Percentiles rank a stretch among this genome's conserved stretches.
phyloP scores from a whole-genome alignment of 2,329 filamentous ascomycete species.

The Delphinella strobiligena region DNA sequence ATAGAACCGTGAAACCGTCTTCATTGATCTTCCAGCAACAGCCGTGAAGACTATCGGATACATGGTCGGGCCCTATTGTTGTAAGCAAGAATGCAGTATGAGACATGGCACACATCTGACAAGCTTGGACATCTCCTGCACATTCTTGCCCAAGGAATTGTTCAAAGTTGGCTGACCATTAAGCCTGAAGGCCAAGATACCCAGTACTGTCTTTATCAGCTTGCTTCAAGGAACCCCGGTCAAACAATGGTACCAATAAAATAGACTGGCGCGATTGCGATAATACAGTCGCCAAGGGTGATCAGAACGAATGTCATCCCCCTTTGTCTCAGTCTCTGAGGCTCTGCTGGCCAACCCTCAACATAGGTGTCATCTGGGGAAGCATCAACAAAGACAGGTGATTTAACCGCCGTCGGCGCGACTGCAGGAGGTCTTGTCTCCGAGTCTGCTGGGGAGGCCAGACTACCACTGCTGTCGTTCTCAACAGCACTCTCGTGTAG shows the following conservation, averaged over 20 bases:
- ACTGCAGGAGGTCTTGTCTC: not conserved
- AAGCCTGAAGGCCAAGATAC: constrained; percentile 14
- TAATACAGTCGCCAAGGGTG: constrained; percentile 16
- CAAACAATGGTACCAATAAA: constrained; percentile 25
- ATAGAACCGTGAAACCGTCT: constrained; percentile 23
- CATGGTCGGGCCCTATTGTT: constrained; percentile 19
- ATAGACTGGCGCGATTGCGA: constrained; percentile 21
- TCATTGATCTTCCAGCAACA: constrained; percentile 22
- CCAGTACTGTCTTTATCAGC: too few species aligned
- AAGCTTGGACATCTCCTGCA: constrained; percentile 17
- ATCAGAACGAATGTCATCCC: not conserved
- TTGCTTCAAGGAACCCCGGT: too few species aligned
- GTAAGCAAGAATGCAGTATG: not conserved
- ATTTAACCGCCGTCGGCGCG: not conserved
- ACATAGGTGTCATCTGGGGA: not conserved
- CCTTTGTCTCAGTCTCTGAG: constrained; percentile 3
- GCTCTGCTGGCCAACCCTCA: constrained; percentile 8
- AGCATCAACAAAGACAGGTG: not conserved
- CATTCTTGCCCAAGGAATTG: constrained; percentile 17
- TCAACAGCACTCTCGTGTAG: too few species aligned
- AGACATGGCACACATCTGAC: constrained; percentile 8
- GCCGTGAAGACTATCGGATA: constrained; percentile 26
- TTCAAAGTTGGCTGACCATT: constrained; percentile 17
- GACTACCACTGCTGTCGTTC: too few species aligned
- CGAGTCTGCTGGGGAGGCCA: too few species aligned